Base-by-base conservation (phyloP, 306 rosid species). In the Pterocarpus santalinus region DNA sequence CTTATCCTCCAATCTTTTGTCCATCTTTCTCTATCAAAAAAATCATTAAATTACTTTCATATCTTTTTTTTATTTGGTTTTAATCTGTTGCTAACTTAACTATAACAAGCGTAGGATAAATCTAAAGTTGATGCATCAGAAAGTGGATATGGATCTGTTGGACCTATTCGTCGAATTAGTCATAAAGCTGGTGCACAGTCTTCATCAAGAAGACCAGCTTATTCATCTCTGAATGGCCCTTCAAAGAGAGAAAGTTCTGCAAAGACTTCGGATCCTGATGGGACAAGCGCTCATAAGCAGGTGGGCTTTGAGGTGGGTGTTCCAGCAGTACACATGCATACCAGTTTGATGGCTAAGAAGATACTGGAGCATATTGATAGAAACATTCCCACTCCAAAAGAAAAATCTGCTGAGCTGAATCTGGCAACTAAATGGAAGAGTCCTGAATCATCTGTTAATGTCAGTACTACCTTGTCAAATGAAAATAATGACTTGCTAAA, bases 281-380 rank as follows among this genome's bases (percentile, higher is more conserved):
- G 75, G 83, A 38, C 79, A 61, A 88, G 85, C 70, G 69, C 58
- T 81, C 82, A 69, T 56, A 85, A 86, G 84, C 74, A 82, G 65
- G 77, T 46, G 75, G 78, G 69, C 76, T 86, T 83, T 72, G 82
- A 83, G 75, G 74, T 58, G 9, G 79, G 91, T 62, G 69, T 43
- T 61, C 92, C 87, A 39, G 82, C 85, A 0, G 91, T 89, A 52
- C 97, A 85, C 84, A 89, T 84, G 78, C 93, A 87, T 78, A 79
- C 93, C 52, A 86, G 90, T 86, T 91, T 85, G 87, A 85, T 95
- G 87, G 97, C 98, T 46, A 89, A 90, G 89, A 84, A 90, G 75
- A 95, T 95, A 74, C 84, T 95, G 86, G 98, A 95, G 75, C 99
- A 90, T 79, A 78, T 93, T 58, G 91, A 88, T 81, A 88, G 97